A percentile compares a stretch with the other conserved stretches of the same genome.
Conservation (phyloP, 1,284 basidiomycete species). For the Ganoderma lucidum region DNA sequence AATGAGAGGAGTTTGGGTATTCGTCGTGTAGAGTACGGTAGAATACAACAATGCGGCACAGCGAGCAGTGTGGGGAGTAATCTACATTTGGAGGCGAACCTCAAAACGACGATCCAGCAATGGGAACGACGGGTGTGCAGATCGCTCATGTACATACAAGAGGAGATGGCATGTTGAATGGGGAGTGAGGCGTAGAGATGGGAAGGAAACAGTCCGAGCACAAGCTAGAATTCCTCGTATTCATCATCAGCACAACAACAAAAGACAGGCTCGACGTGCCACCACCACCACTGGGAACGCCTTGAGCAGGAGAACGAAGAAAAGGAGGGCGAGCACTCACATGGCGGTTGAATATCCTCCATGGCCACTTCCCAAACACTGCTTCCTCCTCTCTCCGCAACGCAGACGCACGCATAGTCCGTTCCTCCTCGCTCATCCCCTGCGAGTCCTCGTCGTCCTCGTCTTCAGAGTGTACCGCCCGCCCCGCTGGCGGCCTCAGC, state of each 20-base stretch:
- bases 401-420: conserved; percentile 39
- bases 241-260: conserved; percentile 59
- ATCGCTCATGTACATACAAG: conserved; percentile 1
- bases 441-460: conserved; percentile 30
- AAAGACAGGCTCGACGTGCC: conserved; percentile 68
- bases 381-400: conserved; percentile 46
- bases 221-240: conserved; percentile 40
- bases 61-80: conserved; percentile 13
- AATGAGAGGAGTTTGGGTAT: conserved; percentile 23
- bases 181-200: neutral
- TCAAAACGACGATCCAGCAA: neutral
- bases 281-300: conserved; percentile 79
- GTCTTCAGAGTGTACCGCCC: conserved; percentile 26
- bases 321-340: conserved; percentile 51
- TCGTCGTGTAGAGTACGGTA: conserved; percentile 19
- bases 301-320: conserved; percentile 5
- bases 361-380: conserved; percentile 73
- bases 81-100: conserved; percentile 22
- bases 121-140: conserved; percentile 1
- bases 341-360: conserved; percentile 68
- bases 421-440: conserved; percentile 37
- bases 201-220: neutral
- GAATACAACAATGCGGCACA: conserved; percentile 29
- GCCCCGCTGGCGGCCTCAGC: conserved; percentile 30
- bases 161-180: conserved; percentile 13